Base-by-base conservation (phyloP, 2,329 filamentous ascomycete species). In the Curvularia lunata region DNA sequence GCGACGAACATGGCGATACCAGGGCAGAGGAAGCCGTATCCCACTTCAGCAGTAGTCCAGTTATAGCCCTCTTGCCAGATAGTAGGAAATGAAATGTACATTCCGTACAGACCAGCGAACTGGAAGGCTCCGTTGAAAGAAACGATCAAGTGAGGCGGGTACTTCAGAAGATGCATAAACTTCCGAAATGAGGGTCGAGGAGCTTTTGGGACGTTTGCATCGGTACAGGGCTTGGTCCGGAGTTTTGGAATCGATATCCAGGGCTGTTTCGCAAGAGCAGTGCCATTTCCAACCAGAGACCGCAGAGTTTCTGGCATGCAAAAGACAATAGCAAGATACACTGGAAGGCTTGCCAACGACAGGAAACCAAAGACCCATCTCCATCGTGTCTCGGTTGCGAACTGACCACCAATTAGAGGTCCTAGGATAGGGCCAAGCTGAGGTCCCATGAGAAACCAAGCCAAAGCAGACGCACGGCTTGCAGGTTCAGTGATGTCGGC, bases 221-320 rank as follows among this genome's bases (percentile, higher is more conserved):
- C 59, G 6, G 59, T 59, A 16, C 53, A 57, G n/a, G 62, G 62
- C 40, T 69, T 65, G 6, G 68, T 69, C 12, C 67, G 64, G 18
- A 72, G 51, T 18, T 59, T 70, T 28, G 69, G 69, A 30, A 71
- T 59, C n/a, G 61, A 62, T 30, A 72, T 52, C 67, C 68, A 72
- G 13, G 66, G 65, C 41, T 69, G 66, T 32, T 64, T 54, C 23
- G 65, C 62, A n/a, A 68, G 57, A 10, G 73, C 52, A 16, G 65
- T 61, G 16, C 79, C 80, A 52, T 81, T 80, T 4, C 81, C 81
- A 1, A 81, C 81, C 2, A 79, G 66, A 5, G 75, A 73, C 25
- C 80, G 76, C 8, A 82, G 69, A 2, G 81, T 83, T 60, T 83
- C 81, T 0, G 81, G 81, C 6, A 82, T 77, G 54, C 73, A 75